Evolutionary conservation across 2,329 filamentous ascomycete species (phyloP).

Genomic region (Helotiales sp.): DNA sequence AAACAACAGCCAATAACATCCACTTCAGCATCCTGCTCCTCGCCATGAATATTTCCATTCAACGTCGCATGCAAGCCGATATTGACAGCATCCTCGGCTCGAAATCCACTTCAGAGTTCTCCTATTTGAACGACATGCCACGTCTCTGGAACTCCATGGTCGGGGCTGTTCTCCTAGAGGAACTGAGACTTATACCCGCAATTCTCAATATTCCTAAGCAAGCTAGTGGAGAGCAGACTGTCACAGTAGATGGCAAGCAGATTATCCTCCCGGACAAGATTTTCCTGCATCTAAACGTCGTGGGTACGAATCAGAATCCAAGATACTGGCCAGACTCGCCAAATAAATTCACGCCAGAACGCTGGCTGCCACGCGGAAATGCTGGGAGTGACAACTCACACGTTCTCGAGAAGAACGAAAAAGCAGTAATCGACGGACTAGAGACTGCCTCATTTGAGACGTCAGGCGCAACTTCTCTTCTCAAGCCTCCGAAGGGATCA

Average conservation of each 20-base stretch:
- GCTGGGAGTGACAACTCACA: not conserved
- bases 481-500: slow-evolving; percentile 38
- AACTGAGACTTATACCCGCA: slow-evolving; percentile 58
- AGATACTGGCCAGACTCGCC: slow-evolving; percentile 55
- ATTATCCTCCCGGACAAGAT: slow-evolving; percentile 37
- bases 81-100: slow-evolving; percentile 39
- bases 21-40: slow-evolving; percentile 41
- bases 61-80: slow-evolving; percentile 35
- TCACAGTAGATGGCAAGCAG: slow-evolving; percentile 28
- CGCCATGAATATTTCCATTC: slow-evolving; percentile 30
- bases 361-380: slow-evolving; percentile 56
- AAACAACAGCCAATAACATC: slow-evolving; percentile 43
- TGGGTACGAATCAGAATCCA: slow-evolving; percentile 57
- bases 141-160: slow-evolving; percentile 38
- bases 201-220: slow-evolving; percentile 61
- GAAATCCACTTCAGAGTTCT: slow-evolving; percentile 25
- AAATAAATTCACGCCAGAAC: slow-evolving; percentile 57
- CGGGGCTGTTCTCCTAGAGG: slow-evolving; percentile 51
- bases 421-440: slow-evolving; percentile 5
- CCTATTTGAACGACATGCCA: slow-evolving; percentile 35
- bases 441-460: slow-evolving; percentile 18
- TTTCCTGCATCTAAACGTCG: slow-evolving; percentile 51
- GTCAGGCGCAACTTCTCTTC: slow-evolving; percentile 29
- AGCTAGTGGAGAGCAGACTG: slow-evolving; percentile 20
- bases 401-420: not conserved